Base-by-base conservation (phyloP, 2,329 filamentous ascomycete genomes). In the Leptographium lundbergii region DNA sequence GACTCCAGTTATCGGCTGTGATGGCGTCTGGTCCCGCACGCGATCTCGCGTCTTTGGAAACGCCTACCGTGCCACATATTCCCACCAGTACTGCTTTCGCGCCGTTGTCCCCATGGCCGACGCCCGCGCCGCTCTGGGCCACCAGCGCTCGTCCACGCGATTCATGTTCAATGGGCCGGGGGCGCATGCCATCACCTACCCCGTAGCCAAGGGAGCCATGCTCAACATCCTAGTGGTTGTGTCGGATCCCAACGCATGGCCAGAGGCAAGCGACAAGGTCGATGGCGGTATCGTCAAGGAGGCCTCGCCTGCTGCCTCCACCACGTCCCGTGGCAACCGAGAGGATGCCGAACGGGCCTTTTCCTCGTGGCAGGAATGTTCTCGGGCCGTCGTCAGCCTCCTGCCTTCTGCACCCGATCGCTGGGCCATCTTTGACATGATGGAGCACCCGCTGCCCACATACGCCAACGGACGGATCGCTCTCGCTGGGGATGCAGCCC, bases 131-230 rank as follows among this genome's bases (percentile, higher is more conserved):
- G 72, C 74, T 1, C 61, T 87, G 0, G 81, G 81, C 2, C 67
- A 75, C 10, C 70, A 80, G 47, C 70, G 77, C 45, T 75, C 79
- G 0, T 65, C 67, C 27, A 81, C 77, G 17, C 69, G 73, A 19
- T 77, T 79, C 66, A 80, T 84, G 74, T 81, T 80, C 66, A 74
- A 80, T 58, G 84, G 82, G 0, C 77, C 77, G 0, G 69, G 74
- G 57, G 81, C 78, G 0, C 84, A 87, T 66, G 64, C 81, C 7
- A 72, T 87, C 27, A 83, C 78, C 0, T 87, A 86, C 65, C 81
- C 84, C 0, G 81, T 87, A 11, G 77, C 79, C 6, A 72, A 75
- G n/a, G 77, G 77, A 11, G 56, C 57, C 32, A 73, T 77, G 3
- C 77, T 86, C 69, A 87, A 87, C 66, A 74, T 80, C 1, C 74